Conservation (phyloP, 352 stramenopile species). For the Phytophthora aleatoria region DNA sequence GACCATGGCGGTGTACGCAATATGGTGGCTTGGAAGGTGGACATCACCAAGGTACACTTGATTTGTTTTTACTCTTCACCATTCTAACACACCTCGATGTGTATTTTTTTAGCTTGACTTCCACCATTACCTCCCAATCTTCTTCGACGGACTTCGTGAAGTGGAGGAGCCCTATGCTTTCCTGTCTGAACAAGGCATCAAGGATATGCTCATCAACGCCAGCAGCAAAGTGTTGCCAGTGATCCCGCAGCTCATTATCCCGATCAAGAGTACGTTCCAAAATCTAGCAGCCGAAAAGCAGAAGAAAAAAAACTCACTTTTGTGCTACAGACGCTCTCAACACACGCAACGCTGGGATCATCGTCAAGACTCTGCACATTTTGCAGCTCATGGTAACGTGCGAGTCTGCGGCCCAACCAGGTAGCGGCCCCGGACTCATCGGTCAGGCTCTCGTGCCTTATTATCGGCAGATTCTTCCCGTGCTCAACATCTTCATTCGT, state of each 20-base stretch:
- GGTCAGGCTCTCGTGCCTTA: constrained; percentile 97
- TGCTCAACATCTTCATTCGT: constrained; percentile 97
- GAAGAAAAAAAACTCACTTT: not conserved
- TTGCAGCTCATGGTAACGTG: constrained; percentile 96
- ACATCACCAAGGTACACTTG: constrained; percentile 87
- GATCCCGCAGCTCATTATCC: constrained; percentile 98
- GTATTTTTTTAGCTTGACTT: constrained; percentile 91
- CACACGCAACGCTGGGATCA: constrained; percentile 93
- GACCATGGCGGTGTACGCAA: constrained; percentile 96
- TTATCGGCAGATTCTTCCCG: constrained; percentile 96
- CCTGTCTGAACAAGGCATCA: constrained; percentile 95
- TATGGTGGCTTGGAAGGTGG: constrained; percentile 97
- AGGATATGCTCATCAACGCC: constrained; percentile 97
- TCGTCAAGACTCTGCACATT: constrained; percentile 98
- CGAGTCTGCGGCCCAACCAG: constrained; percentile 79
- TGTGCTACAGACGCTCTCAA: constrained; percentile 81
- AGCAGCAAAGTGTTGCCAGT: constrained; percentile 96
- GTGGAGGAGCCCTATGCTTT: constrained; percentile 97
- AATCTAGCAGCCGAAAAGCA: not conserved
- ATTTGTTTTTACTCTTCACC: too few relatives aligned
- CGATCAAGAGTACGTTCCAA: constrained; percentile 92
- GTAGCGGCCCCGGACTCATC: constrained; percentile 90
- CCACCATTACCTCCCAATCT: constrained; percentile 98
- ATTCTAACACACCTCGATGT: not conserved
- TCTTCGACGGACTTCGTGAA: constrained; percentile 97